phyloP scores from a whole-genome alignment of 2,329 filamentous ascomycete genomes.

The Aureobasidium subglaciale region DNA sequence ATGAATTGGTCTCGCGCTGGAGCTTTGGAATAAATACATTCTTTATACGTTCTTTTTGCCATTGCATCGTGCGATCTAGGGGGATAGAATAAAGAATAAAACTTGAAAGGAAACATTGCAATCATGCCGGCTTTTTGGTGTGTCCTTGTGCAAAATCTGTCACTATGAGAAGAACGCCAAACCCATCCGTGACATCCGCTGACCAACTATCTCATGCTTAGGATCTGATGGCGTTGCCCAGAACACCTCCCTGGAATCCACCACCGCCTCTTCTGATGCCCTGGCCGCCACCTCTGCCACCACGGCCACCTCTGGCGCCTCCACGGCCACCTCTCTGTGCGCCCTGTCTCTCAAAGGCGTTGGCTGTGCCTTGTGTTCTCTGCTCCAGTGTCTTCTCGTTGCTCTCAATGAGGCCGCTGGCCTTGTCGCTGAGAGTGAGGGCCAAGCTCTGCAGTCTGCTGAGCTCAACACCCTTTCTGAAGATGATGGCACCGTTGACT shows the following conservation, averaged over 20 bases:
- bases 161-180: conserved; percentile 11
- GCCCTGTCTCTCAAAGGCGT: conserved; percentile 90
- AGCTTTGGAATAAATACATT: no score
- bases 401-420: conserved; percentile 87
- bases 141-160: conserved; percentile 7
- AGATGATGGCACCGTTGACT: conserved; percentile 94
- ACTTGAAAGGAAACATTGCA: conserved; percentile 6
- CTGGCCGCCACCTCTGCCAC: conserved; percentile 51
- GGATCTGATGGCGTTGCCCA: conserved; percentile 53
- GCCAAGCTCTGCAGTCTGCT: conserved; percentile 92
- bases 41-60: conserved; percentile 15
- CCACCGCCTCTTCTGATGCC: conserved; percentile 69
- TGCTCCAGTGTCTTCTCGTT: conserved; percentile 98
- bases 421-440: conserved; percentile 91
- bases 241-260: conserved; percentile 73
- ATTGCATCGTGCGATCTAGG: conserved; percentile 13
- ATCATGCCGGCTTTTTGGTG: conserved; percentile 8
- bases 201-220: conserved; percentile 22
- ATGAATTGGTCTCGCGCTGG: no score
- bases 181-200: conserved; percentile 7
- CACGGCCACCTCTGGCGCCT: conserved; percentile 48
- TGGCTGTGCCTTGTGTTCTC: conserved; percentile 88
- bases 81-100: conserved; percentile 2
- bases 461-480: conserved; percentile 98
- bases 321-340: conserved; percentile 65